Percentiles rank a stretch among this genome's conserved stretches.
Evolutionary conservation across 768 basidiomycete genomes (phyloP).

Genomic region (Hygrophoropsis aurantiaca): DNA sequence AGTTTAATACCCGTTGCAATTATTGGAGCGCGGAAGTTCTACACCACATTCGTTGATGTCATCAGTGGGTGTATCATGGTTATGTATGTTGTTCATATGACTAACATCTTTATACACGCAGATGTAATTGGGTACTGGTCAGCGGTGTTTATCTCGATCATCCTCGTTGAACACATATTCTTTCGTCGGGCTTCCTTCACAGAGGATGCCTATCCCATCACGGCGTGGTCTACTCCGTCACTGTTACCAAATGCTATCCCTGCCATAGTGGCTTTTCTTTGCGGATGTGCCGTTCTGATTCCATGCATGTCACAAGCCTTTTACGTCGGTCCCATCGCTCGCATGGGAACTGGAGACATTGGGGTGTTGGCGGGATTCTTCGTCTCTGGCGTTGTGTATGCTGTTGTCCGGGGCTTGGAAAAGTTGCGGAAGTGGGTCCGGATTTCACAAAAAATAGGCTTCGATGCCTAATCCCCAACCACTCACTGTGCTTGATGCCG

Average conservation of each 20-base stretch:
- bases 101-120: not conserved
- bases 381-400: slow-evolving; percentile 25
- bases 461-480: no score
- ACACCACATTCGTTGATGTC: slow-evolving; percentile 55
- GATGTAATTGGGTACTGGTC: slow-evolving; percentile 43
- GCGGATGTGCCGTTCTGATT: slow-evolving; percentile 31
- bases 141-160: slow-evolving; percentile 48
- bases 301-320: slow-evolving; percentile 45
- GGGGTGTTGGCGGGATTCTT: slow-evolving; percentile 33
- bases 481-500: no score
- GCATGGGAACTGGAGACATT: slow-evolving; percentile 37
- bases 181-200: slow-evolving; percentile 47
- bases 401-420: slow-evolving; percentile 18
- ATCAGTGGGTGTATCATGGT: slow-evolving; percentile 45
- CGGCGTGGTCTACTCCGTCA: slow-evolving; percentile 48
- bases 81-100: not conserved
- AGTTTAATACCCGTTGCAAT: slow-evolving; percentile 62
- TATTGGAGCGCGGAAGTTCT: slow-evolving; percentile 58
- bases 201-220: slow-evolving; percentile 39
- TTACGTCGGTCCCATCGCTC: slow-evolving; percentile 42
- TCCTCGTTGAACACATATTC: slow-evolving; percentile 59
- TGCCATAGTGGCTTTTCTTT: slow-evolving; percentile 31
- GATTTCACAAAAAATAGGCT: slow-evolving; percentile 44
- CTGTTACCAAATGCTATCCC: slow-evolving; percentile 40
- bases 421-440: no score